These are phyloP conservation scores for Tephrocybe rancida DNA, from an alignment of 768 basidiomycete genomes.

Conservation along the genomic window DNA sequence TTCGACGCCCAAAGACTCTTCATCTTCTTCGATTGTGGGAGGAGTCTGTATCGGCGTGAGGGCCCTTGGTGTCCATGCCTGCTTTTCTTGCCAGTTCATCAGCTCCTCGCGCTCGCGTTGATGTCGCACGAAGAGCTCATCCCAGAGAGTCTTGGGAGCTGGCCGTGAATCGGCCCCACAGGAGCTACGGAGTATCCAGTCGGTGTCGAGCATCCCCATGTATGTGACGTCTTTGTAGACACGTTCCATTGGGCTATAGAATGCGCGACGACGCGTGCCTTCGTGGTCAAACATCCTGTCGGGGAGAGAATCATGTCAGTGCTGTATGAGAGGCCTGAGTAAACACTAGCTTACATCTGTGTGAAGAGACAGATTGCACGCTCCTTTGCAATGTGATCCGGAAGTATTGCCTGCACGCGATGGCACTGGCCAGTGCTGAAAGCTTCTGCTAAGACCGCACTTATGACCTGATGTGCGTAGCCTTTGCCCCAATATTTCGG, in stretches of 20 bases:
- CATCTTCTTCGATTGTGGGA: background rate
- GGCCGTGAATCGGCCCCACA: conserved; percentile 17
- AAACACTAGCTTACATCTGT: conserved; percentile 28
- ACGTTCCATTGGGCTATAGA: conserved; percentile 42
- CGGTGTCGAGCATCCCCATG: conserved; percentile 62
- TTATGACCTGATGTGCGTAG: conserved; percentile 48
- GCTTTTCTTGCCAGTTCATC: conserved; percentile 47
- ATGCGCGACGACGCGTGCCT: conserved; percentile 59
- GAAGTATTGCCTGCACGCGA: conserved; percentile 54
- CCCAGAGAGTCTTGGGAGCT: conserved; percentile 54
- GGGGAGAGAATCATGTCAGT: background rate
- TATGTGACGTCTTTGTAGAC: conserved; percentile 65
- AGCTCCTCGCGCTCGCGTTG: conserved; percentile 59
- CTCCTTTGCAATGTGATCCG: conserved; percentile 46
- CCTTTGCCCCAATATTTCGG: conserved; percentile 39
- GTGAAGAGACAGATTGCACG: conserved; percentile 51
- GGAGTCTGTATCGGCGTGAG: conserved; percentile 11
- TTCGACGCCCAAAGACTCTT: background rate
- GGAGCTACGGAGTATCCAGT: conserved; percentile 45
- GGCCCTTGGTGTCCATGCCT: background rate
- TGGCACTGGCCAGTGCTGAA: conserved; percentile 49
- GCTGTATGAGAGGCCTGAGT: background rate
- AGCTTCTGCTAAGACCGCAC: conserved; percentile 45
- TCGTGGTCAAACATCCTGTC: conserved; percentile 62
- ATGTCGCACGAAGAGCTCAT: conserved; percentile 62